phyloP scores from a whole-genome alignment of 2,329 filamentous ascomycete species.

The Passalora sequoiae region DNA sequence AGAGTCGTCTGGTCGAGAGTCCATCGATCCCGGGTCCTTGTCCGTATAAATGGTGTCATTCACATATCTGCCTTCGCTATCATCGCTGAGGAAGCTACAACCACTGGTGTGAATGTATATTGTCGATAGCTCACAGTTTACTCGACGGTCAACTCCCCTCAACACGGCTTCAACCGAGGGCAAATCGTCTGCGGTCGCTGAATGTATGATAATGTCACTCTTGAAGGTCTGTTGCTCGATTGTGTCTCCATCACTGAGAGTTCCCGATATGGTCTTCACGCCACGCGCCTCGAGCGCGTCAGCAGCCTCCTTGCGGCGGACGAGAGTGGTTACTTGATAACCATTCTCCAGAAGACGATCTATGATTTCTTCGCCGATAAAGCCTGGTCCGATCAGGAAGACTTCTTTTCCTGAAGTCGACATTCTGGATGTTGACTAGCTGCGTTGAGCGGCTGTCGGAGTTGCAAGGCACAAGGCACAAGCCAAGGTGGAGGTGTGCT shows the following conservation, averaged over 20 bases:
- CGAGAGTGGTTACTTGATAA: conserved; percentile 36
- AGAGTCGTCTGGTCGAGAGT: conserved; percentile 39
- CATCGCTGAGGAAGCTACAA: conserved; percentile 38
- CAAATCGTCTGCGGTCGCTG: conserved; percentile 46
- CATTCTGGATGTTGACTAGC: not conserved
- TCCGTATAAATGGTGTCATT: conserved; percentile 41
- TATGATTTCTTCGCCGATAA: conserved; percentile 45
- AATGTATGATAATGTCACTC: conserved; percentile 45
- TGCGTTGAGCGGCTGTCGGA: not conserved
- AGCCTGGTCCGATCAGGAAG: conserved; percentile 43
- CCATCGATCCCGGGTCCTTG: conserved; percentile 35
- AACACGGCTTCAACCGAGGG: conserved; percentile 43
- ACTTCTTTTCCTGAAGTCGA: conserved; percentile 25
- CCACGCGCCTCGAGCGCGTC: conserved; percentile 34
- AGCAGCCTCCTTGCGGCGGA: conserved; percentile 36
- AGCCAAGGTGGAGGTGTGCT: too few relatives aligned
- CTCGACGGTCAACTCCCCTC: conserved; percentile 38
- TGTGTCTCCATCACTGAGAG: conserved; percentile 36
- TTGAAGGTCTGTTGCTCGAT: conserved; percentile 35
- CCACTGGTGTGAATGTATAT: conserved; percentile 49
- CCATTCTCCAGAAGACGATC: conserved; percentile 39
- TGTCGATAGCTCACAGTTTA: conserved; percentile 33
- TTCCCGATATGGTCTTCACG: conserved; percentile 35
- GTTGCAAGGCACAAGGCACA: not conserved
- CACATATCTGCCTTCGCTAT: conserved; percentile 30